Percentiles rank a stretch among this genome's conserved stretches.
These are phyloP conservation scores for Trichoderma semiorbis DNA, from an alignment of 2,329 filamentous ascomycete species.

Conservation along the genomic window DNA sequence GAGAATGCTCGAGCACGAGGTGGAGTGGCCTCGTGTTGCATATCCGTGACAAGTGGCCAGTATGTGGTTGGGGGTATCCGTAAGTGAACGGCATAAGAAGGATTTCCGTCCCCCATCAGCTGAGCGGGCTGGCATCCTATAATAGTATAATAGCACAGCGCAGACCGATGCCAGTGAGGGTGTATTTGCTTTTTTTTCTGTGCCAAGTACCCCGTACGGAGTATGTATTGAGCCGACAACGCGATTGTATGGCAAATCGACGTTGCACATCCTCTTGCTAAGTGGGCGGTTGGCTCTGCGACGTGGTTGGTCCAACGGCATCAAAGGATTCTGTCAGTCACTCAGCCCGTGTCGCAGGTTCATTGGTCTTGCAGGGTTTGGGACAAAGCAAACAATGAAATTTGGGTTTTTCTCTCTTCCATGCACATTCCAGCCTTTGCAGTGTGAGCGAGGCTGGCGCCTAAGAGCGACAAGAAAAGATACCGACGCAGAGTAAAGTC, in stretches of 20 bases:
- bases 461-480: not conserved
- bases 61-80: not conserved
- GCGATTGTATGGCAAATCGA: not conserved
- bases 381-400: not conserved
- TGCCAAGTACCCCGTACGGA: not conserved
- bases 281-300: not conserved
- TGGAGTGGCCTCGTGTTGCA: not conserved
- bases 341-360: not conserved
- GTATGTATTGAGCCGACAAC: not conserved
- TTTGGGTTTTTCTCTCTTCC: not conserved
- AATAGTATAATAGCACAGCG: no score
- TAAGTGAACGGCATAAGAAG: not conserved
- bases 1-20: not conserved
- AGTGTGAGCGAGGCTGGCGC: not conserved
- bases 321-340: not conserved
- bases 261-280: not conserved
- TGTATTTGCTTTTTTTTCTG: not conserved
- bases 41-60: not conserved
- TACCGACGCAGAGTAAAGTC: not conserved
- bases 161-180: not conserved
- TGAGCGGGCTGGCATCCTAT: not conserved
- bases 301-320: not conserved
- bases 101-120: not conserved
- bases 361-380: not conserved
- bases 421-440: not conserved